These are phyloP conservation scores for Fusarium sp. DNA, from an alignment of 2,329 filamentous ascomycete species.

Conservation along the genomic window DNA sequence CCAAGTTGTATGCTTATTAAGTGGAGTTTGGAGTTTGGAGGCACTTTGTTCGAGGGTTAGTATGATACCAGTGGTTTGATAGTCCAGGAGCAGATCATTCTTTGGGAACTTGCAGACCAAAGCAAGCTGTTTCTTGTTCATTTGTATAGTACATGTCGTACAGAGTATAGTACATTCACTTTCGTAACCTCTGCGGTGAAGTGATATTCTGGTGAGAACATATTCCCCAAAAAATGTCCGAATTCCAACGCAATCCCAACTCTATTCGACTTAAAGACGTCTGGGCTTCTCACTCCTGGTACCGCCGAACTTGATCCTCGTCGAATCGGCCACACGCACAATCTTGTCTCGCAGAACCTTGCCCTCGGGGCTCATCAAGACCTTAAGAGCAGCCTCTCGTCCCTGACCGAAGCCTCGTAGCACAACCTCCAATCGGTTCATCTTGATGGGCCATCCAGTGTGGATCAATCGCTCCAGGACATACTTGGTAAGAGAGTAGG, in stretches of 20 bases:
- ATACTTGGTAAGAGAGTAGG: constrained; percentile 88
- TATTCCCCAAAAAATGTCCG: constrained; percentile 21
- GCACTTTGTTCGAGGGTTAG: constrained; percentile 34
- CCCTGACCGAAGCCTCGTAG: constrained; percentile 88
- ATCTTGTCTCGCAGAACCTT: constrained; percentile 80
- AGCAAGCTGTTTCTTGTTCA: constrained; percentile 37
- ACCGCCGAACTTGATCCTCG: constrained; percentile 95
- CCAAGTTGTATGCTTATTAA: constrained; percentile 3
- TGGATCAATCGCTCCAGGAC: constrained; percentile 88
- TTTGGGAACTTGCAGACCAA: constrained; percentile 28
- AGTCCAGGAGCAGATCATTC: constrained; percentile 38
- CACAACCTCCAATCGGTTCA: constrained; percentile 81
- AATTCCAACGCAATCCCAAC: constrained; percentile 7
- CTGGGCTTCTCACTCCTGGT: constrained; percentile 86
- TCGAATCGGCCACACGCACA: constrained; percentile 83
- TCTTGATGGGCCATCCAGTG: constrained; percentile 79
- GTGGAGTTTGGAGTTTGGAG: constrained; percentile 44
- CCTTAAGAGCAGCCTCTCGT: constrained; percentile 90
- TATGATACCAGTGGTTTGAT: constrained; percentile 47
- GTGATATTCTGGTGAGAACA: constrained; percentile 23
- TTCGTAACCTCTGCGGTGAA: constrained; percentile 27
- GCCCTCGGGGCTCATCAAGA: constrained; percentile 87
- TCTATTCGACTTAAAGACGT: constrained; percentile 68
- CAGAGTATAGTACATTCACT: constrained; percentile 53
- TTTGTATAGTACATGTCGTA: constrained; percentile 53